Evolutionary conservation across 2,329 filamentous ascomycete genomes (phyloP), one percentile per base, ranked within the genome.

Genomic region (Stachybotrys echinatus): DNA sequence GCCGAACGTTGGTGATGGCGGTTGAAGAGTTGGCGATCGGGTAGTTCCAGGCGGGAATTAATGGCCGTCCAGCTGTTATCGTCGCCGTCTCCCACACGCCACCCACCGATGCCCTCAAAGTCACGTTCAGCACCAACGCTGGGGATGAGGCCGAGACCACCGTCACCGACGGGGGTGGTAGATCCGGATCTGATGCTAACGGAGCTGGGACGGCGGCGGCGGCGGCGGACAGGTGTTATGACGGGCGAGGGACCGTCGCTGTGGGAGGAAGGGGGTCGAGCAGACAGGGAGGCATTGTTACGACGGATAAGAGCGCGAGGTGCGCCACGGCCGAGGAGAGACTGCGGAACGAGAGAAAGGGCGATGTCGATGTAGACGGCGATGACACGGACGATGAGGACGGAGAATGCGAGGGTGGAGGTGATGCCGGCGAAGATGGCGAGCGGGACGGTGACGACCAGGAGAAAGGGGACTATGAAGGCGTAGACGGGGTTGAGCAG

Each of bases 301-400:
- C 56, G 6, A 51, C 49, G 17, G 31, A 53, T n/a, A 50, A 63
- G 34, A 51, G 61, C 63, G 50, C 55, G 60, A 20, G 63, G 67
- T 39, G 58, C 58, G 47, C 64, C 63, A 51, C 68, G 65, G 52
- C 71, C 69, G 48, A 71, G 67, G 23, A 87, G 64, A 53, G 79
- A 78, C 48, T 79, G 77, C 6, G 78, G 76, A 2, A 86, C 61
- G 4, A 85, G 70, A 7, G 79, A 80, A 19, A 81, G 64, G 42
- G 73, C 77, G 47, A 88, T 72, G 59, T 87, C 83, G 52, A 85
- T 66, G 60, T 87, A 87, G 50, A 87, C 77, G 47, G 85, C 61
- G 43, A 78, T 69, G 21, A 84, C 76, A 21, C 84, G 77, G 54
- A 85, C 67, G 59, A 81, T 74, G 45, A 88, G 75, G 34, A 85